Evolutionary conservation across 148 eudicot genomes (phyloP).

Genomic region (Fagopyrum homotropicum): DNA sequence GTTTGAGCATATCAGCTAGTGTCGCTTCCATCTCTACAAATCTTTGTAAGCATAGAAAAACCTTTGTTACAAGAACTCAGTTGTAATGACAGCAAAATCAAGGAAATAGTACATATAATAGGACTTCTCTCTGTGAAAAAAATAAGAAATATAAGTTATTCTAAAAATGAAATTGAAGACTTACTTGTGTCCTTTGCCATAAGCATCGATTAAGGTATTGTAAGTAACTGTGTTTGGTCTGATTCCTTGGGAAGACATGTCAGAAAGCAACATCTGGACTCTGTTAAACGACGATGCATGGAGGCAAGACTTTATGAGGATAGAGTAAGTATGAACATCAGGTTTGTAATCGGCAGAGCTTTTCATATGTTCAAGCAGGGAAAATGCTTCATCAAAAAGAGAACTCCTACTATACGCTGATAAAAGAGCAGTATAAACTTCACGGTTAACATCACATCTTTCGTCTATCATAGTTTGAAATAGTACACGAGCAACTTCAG

Average conservation of each 20-base stretch:
- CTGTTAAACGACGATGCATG: constrained; percentile 60
- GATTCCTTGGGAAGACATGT: constrained; percentile 69
- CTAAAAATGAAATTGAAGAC: constrained; percentile 10
- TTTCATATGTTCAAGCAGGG: constrained; percentile 75
- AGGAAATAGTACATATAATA: neutral
- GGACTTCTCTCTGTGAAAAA: neutral
- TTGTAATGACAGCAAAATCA: neutral
- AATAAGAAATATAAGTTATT: neutral
- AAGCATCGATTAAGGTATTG: constrained; percentile 76
- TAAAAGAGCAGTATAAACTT: constrained; percentile 81
- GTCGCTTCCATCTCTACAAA: constrained; percentile 78
- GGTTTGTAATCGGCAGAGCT: constrained; percentile 53
- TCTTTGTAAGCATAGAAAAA: constrained; percentile 39
- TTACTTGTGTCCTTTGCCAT: constrained; percentile 81
- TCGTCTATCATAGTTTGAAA: constrained; percentile 75
- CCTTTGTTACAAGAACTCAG: neutral
- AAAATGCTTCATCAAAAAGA: constrained; percentile 60
- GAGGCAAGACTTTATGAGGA: constrained; percentile 73
- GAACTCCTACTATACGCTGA: constrained; percentile 87
- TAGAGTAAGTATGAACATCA: constrained; percentile 76
- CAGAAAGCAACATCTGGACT: constrained; percentile 56
- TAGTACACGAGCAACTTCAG: constrained; percentile 58
- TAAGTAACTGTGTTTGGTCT: constrained; percentile 81
- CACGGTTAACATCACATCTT: constrained; percentile 64
- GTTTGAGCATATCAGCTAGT: constrained; percentile 71